Percentiles rank a stretch among this genome's conserved stretches.
Evolutionary conservation across 2,329 filamentous ascomycete species (phyloP).

Genomic region (Cladosporium velox): DNA sequence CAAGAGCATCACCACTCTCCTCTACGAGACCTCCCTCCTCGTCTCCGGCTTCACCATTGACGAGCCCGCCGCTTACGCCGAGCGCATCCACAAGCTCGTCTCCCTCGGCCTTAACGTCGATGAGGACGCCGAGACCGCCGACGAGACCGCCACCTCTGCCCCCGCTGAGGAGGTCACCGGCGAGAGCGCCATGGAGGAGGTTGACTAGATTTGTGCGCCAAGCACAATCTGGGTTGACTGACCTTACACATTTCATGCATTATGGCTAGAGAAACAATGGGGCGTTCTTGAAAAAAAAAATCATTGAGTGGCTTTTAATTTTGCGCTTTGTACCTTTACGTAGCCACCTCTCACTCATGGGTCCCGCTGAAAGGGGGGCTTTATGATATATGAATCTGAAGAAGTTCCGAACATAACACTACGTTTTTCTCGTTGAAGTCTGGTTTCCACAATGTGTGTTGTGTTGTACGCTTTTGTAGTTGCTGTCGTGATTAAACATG

Average conservation of each 20-base stretch:
- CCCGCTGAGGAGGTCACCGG: conserved; percentile 66
- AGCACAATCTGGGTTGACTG: conserved; percentile 8
- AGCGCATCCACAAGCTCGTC: conserved; percentile 99
- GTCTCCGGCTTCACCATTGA: conserved; percentile 99
- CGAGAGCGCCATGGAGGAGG: conserved; percentile 99
- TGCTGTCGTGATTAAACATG: background rate
- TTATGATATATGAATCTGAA: conserved; percentile 15
- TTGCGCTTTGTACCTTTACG: conserved; percentile 16
- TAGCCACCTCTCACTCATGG: conserved; percentile 4
- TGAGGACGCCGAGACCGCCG: conserved; percentile 76
- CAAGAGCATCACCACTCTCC: conserved; percentile 97
- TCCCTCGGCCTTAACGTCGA: conserved; percentile 97
- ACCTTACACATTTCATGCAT: conserved; percentile 14
- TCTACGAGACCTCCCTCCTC: conserved; percentile 97
- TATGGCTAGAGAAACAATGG: conserved; percentile 17
- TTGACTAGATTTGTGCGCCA: conserved; percentile 68
- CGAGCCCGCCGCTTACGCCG: conserved; percentile 94
- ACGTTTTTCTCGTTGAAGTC: background rate
- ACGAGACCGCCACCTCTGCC: conserved; percentile 57
- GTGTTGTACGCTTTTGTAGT: background rate
- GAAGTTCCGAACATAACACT: conserved; percentile 16
- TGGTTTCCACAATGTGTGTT: background rate
- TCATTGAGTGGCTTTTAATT: conserved; percentile 17
- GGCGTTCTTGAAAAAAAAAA: conserved; percentile 16
- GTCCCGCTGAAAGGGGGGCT: background rate